A percentile compares a stretch with the other conserved stretches of the same genome.
Evolutionary conservation across 306 rosid species (phyloP).

Genomic region (Rosa chinensis): DNA sequence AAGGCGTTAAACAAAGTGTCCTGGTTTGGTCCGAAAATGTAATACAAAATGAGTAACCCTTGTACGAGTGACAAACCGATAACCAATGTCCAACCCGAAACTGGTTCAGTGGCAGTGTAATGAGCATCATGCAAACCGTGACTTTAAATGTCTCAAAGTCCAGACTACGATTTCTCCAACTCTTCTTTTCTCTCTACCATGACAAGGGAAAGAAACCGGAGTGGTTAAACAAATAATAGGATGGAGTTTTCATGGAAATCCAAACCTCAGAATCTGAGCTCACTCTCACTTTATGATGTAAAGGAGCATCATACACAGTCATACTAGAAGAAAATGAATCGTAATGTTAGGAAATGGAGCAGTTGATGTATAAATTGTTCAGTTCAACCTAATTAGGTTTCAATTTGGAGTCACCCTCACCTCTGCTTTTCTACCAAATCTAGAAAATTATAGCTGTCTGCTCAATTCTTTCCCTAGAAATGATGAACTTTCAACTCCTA

Average conservation of each 20-base stretch:
- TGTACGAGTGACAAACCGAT: background rate
- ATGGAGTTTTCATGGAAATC: background rate
- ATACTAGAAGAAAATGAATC: background rate
- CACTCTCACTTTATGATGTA: constrained; percentile 11
- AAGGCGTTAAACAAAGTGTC: background rate
- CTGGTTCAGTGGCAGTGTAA: background rate
- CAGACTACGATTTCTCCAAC: no score
- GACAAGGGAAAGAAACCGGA: constrained; percentile 3
- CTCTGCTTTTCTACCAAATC: constrained; percentile 19
- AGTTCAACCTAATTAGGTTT: background rate
- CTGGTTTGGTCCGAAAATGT: background rate
- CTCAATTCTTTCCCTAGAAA: background rate
- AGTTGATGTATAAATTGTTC: constrained; percentile 14
- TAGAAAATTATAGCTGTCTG: constrained; percentile 3
- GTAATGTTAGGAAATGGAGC: constrained; percentile 24
- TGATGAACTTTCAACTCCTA: background rate
- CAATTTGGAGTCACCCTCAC: background rate
- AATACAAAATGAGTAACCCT: background rate
- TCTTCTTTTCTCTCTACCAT: background rate
- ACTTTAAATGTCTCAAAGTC: background rate
- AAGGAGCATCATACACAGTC: constrained; percentile 5
- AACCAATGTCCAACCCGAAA: background rate
- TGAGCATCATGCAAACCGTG: background rate
- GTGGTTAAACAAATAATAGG: background rate
- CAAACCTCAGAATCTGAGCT: background rate